A percentile compares a stretch with the other conserved stretches of the same genome.
These are phyloP conservation scores for Ogataea dorogensis DNA, from an alignment of 805 yeast genomes.

Conservation along the genomic window DNA sequence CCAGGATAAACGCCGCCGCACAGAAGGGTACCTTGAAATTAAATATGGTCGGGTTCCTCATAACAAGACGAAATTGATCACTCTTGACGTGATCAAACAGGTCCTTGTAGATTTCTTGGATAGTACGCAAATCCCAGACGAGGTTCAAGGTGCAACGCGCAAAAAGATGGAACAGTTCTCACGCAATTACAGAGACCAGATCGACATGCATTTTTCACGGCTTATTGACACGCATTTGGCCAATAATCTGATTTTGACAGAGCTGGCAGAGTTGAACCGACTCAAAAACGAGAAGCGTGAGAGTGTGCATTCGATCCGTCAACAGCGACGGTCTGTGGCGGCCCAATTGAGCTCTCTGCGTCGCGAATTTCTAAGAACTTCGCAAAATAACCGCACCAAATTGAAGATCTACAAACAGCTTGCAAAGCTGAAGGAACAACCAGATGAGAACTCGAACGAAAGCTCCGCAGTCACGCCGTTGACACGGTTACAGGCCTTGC, in stretches of 20 bases:
- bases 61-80: conserved; percentile 29
- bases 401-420: conserved; percentile 19
- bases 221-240: conserved; percentile 37
- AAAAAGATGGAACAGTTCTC: conserved; percentile 21
- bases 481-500: conserved; percentile 9
- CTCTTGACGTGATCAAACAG: conserved; percentile 35
- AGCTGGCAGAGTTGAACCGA: conserved; percentile 29
- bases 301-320: conserved; percentile 30
- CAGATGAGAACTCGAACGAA: no score
- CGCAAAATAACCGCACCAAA: conserved; percentile 17
- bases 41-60: conserved; percentile 29
- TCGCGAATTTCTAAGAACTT: conserved; percentile 11
- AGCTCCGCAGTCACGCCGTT: no score
- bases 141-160: conserved; percentile 17
- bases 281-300: conserved; percentile 32
- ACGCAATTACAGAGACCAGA: conserved; percentile 23
- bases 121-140: conserved; percentile 15
- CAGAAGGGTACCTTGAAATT: conserved; percentile 17
- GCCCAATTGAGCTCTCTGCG: conserved; percentile 23
- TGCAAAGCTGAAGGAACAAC: conserved; percentile 9
- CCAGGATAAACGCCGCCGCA: conserved; percentile 16
- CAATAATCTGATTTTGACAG: conserved; percentile 33
- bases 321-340: conserved; percentile 25
- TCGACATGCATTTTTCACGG: conserved; percentile 31
- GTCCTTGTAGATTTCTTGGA: conserved; percentile 30